Percentiles rank a stretch among this genome's conserved stretches.
These are phyloP conservation scores for Pseudogymnoascus sp. DNA, from an alignment of 2,329 filamentous ascomycete genomes.

Conservation along the genomic window DNA sequence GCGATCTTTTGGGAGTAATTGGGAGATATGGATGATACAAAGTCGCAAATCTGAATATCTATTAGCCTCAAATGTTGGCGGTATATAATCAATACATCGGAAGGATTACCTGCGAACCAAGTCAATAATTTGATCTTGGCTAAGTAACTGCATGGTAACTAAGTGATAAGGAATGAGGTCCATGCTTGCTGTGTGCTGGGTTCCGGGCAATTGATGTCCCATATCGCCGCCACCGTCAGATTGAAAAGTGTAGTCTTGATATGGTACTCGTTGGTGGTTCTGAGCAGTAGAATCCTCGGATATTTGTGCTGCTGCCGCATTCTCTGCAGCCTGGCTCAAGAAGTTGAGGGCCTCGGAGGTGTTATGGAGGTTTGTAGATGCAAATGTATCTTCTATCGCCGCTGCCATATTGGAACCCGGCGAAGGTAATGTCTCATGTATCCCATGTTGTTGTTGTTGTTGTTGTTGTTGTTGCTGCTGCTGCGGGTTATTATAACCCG, in stretches of 20 bases:
- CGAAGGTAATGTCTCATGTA: not conserved
- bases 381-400: slow-evolving; percentile 34
- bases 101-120: not conserved
- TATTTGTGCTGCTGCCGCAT: slow-evolving; percentile 14
- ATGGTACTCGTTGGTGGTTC: not conserved
- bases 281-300: not conserved
- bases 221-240: not conserved
- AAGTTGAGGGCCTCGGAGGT: slow-evolving; percentile 36
- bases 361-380: slow-evolving; percentile 34
- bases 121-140: not conserved
- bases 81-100: not conserved
- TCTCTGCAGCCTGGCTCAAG: slow-evolving; percentile 34
- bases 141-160: not conserved
- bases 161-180: not conserved
- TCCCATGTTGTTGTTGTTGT: not conserved
- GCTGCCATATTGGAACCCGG: slow-evolving; percentile 8
- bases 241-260: slow-evolving; percentile 4
- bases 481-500: not conserved
- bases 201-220: not conserved
- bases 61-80: slow-evolving; percentile 33
- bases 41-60: slow-evolving; percentile 52
- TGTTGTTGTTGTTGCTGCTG: not conserved
- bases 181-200: not conserved
- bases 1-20: slow-evolving; percentile 53
- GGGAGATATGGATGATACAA: slow-evolving; percentile 65